phyloP scores from a whole-genome alignment of 495 filamentous ascomycete genomes.

The Penicillium flavigenum region DNA sequence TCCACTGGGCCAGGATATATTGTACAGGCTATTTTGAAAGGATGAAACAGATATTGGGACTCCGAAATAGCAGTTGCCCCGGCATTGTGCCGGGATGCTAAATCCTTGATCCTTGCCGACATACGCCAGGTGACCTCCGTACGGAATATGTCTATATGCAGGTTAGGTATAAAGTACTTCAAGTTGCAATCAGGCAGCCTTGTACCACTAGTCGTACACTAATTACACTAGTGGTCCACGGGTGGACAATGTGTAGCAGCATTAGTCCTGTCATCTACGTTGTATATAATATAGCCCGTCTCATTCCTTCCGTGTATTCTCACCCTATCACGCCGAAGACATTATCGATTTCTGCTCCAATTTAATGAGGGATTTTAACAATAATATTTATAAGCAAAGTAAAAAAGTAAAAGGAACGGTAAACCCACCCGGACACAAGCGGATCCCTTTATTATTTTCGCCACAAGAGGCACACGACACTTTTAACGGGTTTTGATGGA shows the following conservation, averaged over 20 bases:
- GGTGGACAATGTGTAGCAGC: background rate
- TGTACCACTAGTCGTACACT: background rate
- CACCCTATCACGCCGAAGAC: background rate
- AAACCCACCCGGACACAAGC: background rate
- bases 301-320: background rate
- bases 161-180: background rate
- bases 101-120: conserved; percentile 1
- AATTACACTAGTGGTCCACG: background rate
- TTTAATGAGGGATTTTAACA: conserved; percentile 5
- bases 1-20: background rate
- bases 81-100: background rate
- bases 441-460: background rate
- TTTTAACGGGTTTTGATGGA: background rate
- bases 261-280: background rate
- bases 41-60: background rate
- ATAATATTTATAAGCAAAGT: background rate
- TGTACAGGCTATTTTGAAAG: background rate
- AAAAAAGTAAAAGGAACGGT: background rate
- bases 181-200: background rate
- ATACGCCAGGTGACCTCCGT: background rate
- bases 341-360: background rate
- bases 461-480: conserved; percentile 5
- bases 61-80: conserved; percentile 1
- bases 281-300: background rate
- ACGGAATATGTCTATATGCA: background rate